These are phyloP conservation scores for Stagonosporopsis tanaceti DNA, from an alignment of 2,329 filamentous ascomycete species.

Conservation along the genomic window DNA sequence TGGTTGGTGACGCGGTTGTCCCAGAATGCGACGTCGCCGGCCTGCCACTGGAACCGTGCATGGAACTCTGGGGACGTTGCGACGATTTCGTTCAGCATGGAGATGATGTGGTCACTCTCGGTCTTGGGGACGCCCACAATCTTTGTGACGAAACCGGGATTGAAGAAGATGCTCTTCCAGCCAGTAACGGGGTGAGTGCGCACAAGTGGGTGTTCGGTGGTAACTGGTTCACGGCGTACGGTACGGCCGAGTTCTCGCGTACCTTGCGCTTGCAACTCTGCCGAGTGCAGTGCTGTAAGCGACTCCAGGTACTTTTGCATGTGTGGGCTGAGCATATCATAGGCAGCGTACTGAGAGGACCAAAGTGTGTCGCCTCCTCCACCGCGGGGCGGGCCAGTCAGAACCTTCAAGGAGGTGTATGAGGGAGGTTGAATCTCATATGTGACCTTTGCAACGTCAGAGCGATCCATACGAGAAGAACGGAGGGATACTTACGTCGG, in stretches of 20 bases:
- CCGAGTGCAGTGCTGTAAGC: constrained; percentile 65
- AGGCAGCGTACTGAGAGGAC: constrained; percentile 66
- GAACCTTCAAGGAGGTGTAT: constrained; percentile 64
- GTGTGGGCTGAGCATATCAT: constrained; percentile 60
- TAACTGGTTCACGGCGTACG: constrained; percentile 61
- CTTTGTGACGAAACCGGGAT: constrained; percentile 65
- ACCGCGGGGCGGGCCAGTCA: constrained; percentile 62
- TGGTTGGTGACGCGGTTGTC: constrained; percentile 69
- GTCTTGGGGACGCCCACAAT: constrained; percentile 67
- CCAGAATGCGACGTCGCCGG: constrained; percentile 73
- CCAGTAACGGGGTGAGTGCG: constrained; percentile 68
- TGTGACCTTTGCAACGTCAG: constrained; percentile 54
- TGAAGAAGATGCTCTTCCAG: constrained; percentile 68
- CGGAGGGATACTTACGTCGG: constrained; percentile 54
- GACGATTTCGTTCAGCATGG: constrained; percentile 63
- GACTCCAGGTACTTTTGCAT: constrained; percentile 67
- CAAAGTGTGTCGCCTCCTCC: constrained; percentile 66
- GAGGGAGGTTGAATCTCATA: constrained; percentile 66
- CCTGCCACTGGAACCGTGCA: constrained; percentile 70
- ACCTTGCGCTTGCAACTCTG: constrained; percentile 62
- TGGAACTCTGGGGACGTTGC: constrained; percentile 72
- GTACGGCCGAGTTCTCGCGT: constrained; percentile 59
- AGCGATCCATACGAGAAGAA: constrained; percentile 15
- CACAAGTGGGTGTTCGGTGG: constrained; percentile 65
- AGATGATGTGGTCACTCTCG: constrained; percentile 62